Base-by-base conservation (phyloP, 1,139 yeast species). In the Insectozyma bohioensis region DNA sequence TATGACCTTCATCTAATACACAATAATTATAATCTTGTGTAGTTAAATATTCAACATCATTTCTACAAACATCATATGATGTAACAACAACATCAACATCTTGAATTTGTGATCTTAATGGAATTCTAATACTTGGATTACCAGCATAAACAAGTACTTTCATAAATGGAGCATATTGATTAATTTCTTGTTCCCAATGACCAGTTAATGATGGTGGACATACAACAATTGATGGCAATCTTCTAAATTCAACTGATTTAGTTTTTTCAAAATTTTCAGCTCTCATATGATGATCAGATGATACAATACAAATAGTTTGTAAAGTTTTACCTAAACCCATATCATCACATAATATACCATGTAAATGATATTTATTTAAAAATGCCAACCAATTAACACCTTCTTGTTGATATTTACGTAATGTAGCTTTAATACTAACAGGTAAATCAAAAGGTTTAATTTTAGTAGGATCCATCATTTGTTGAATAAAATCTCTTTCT, bases 341-440 rank as follows among this genome's bases (percentile, higher is more conserved):
- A 77, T 94, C 99, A 59, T 94, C 99, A 76, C 98, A 92, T 32
- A 94, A 67, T 50, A 94, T 88, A 32, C 98, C 99, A 61, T 94
- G 98, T 33, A 94, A 67, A 57, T 92, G 96, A 52, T 94, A 94
- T 52, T 86, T 86, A 63, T 92, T 94, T 51, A 94, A 72, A 54
- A 94, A 94, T 11, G 96, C 96, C 36, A 94, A 69, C 99, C 99
- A 94, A 55, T 92, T 94, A 26, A 94, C 95, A 58, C 99, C 99
- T 44, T 94, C 97, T 57, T 92, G 97, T 61, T 94, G 99, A 54
- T 94, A 94, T 46, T 86, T 85, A 58, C 98, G 79, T 46, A 94
- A 71, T 2, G 95, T 87, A 0, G 98, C 98, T 45, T 86, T 85
- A 43, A 94, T 88, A 2, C 92, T 78, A 19, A 92, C 95, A 0